Base-by-base conservation (phyloP, 2,329 filamentous ascomycete genomes). In the Colletotrichum sp. region DNA sequence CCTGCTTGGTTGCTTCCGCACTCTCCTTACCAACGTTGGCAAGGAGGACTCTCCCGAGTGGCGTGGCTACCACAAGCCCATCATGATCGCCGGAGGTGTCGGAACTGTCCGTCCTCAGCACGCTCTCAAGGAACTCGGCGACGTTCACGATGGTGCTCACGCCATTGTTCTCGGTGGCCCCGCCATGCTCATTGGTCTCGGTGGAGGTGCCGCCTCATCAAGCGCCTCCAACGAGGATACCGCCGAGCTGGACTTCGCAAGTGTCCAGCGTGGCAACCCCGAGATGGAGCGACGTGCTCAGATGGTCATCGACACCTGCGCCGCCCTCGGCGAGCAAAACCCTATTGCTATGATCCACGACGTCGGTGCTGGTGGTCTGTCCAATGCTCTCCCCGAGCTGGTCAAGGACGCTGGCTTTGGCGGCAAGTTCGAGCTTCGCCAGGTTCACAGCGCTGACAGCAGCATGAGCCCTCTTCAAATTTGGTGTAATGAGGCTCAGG, bases 291-390 rank as follows among this genome's bases (percentile, higher is more conserved):
- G 97, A 77, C 92, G 97, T 80, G 97, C 96, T 3, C 97, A 99
- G 86, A 98, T 99, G 91, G 97, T 99, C 78, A 99, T 99, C 85
- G 97, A 99, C 85, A 93, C 95, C 6, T 99, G 97, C 83, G 93
- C 94, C 32, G 93, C 95, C 5, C 91, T 99, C 80, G 96, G 96
- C 18, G 88, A 93, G 6, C 89, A 95, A 78, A 99, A 94, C 82
- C 97, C 97, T 0, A 99, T 99, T 79, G 94, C 95, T 72, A 96
- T 99, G 87, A 99, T 99, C 78, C 97, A 99, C 83, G 97, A 99
- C 82, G 97, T 99, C 61, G 97, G 97, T 77, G 97, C 97, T 67
- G 97, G 97, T 81, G 97, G 97, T 75, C 57, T 96, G 36, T 96
- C 94, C 8, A 88, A 88, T 79, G 94, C 94, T 38, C 87, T 96